Percentiles rank a stretch among this genome's conserved stretches.
These are phyloP conservation scores for Eragrostis curvula DNA, from an alignment of 176 grass and related monocot genomes.

Conservation along the genomic window DNA sequence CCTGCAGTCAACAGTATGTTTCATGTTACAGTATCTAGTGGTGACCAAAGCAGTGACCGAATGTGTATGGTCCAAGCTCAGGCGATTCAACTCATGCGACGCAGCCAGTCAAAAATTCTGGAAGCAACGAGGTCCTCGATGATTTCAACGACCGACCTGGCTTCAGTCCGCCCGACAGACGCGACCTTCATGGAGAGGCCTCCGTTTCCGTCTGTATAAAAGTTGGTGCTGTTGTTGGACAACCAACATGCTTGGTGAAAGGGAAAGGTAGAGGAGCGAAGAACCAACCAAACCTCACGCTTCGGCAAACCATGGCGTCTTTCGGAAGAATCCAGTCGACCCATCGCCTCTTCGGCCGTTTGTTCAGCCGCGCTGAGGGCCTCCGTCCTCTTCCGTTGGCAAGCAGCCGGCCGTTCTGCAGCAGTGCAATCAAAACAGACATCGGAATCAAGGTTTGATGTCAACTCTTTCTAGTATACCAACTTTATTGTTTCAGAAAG, in stretches of 20 bases:
- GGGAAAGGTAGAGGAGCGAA: conserved; percentile 16
- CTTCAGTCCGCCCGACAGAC: not conserved
- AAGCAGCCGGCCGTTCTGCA: conserved; percentile 12
- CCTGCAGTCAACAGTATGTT: too few species aligned
- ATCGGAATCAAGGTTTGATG: conserved; percentile 29
- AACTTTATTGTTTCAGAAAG: not conserved
- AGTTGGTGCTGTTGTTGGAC: not conserved
- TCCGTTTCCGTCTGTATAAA: conserved; percentile 14
- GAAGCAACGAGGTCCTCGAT: conserved; percentile 11
- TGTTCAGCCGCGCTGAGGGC: not conserved
- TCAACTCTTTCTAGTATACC: not conserved
- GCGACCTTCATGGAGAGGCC: not conserved
- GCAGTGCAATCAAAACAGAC: not conserved
- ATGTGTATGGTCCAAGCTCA: not conserved
- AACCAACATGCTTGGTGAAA: conserved; percentile 3
- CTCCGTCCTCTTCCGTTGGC: not conserved
- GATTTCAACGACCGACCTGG: not conserved
- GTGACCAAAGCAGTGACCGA: too few species aligned
- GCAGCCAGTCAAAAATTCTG: not conserved
- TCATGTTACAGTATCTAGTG: too few species aligned
- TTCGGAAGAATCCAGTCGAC: conserved; percentile 20
- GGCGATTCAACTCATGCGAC: not conserved
- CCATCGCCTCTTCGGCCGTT: not conserved
- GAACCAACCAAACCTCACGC: not conserved
- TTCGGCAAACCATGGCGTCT: conserved; percentile 29